A percentile compares a stretch with the other conserved stretches of the same genome.
These are phyloP conservation scores for Massarina eburnea DNA, from an alignment of 2,329 filamentous ascomycete genomes.

Conservation along the genomic window DNA sequence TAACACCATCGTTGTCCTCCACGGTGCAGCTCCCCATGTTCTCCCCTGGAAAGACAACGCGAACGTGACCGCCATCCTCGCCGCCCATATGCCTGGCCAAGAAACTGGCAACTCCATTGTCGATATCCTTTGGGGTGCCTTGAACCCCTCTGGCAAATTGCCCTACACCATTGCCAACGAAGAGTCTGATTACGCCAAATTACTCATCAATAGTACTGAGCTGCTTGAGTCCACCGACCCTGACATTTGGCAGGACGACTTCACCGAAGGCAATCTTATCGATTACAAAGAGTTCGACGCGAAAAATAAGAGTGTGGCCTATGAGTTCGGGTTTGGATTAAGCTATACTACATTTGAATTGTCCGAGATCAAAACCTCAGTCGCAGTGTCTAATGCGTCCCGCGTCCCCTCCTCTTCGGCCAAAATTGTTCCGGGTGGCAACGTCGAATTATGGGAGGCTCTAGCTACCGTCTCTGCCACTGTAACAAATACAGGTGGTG, in stretches of 20 bases:
- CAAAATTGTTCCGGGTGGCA: slow-evolving; percentile 50
- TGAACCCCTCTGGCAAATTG: slow-evolving; percentile 75
- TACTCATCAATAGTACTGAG: slow-evolving; percentile 41
- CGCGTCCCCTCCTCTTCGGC: slow-evolving; percentile 18
- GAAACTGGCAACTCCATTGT: slow-evolving; percentile 43
- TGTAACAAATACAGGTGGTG: slow-evolving; percentile 55
- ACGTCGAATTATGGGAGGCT: slow-evolving; percentile 56
- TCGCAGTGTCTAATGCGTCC: slow-evolving; percentile 12
- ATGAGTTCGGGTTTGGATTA: slow-evolving; percentile 43
- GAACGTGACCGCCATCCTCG: slow-evolving; percentile 45
- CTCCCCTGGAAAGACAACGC: slow-evolving; percentile 44
- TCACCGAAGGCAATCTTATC: slow-evolving; percentile 55
- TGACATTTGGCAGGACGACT: slow-evolving; percentile 51
- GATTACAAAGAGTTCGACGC: slow-evolving; percentile 58
- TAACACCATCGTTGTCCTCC: slow-evolving; percentile 54
- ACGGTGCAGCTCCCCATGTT: slow-evolving; percentile 43
- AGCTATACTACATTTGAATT: slow-evolving; percentile 42
- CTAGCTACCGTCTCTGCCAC: slow-evolving; percentile 52
- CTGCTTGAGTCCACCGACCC: slow-evolving; percentile 36
- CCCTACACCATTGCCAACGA: slow-evolving; percentile 81
- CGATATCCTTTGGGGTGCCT: slow-evolving; percentile 67
- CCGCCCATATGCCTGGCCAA: slow-evolving; percentile 45
- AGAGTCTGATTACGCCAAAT: slow-evolving; percentile 63
- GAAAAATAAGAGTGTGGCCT: slow-evolving; percentile 27
- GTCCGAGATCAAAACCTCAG: slow-evolving; percentile 19